Evolutionary conservation across 1,139 yeast genomes (phyloP), one percentile per base, ranked within the genome.

Genomic region (Chernovozyma aurita): DNA sequence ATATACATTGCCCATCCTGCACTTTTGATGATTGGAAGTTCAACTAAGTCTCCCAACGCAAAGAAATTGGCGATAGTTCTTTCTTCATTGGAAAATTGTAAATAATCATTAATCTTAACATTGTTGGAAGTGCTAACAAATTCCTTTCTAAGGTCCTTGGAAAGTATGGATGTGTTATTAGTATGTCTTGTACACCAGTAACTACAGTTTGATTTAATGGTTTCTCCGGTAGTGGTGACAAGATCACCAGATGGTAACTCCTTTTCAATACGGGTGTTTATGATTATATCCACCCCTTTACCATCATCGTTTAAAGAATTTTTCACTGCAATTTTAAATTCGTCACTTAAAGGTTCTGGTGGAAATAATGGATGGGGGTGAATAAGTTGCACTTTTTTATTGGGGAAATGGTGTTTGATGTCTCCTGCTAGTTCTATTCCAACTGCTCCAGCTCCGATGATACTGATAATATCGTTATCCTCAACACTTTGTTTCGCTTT

Each of bases 371-470:
- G 40, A 43, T 70, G 67, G 1, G 75, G 73, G 38, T 70, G 76
- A 8, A 70, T 56, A 34, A 70, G 53, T 32, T 54, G 59, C 22
- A 70, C 65, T 0, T 50, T 53, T 38, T 65, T 66, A 4, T 54
- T 40, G 2, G 71, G 71, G 38, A 53, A 60, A 35, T 50, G 45
- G 33, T 48, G 53, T 42, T 68, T 68, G 32, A 70, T 53, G 40
- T 68, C 76, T 3, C 76, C 76, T 0, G 76, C 73, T 27, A 66
- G 48, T 43, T 73, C 78, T 21, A 72, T 57, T 0, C 78, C 79
- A 3, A 70, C 70, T 1, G 77, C 78, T 0, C 77, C 77, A 2
- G 71, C 78, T 1, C 77, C 78, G 33, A 71, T 58, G 2, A 73
- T 55, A 2, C 65, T 50, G 3, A 70, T 51, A 6, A 45, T 54